Percentiles rank a stretch among this genome's conserved stretches.
These are phyloP conservation scores for Ambrosia hybrid DNA, from an alignment of 140 eudicot genomes.

Conservation along the genomic window DNA sequence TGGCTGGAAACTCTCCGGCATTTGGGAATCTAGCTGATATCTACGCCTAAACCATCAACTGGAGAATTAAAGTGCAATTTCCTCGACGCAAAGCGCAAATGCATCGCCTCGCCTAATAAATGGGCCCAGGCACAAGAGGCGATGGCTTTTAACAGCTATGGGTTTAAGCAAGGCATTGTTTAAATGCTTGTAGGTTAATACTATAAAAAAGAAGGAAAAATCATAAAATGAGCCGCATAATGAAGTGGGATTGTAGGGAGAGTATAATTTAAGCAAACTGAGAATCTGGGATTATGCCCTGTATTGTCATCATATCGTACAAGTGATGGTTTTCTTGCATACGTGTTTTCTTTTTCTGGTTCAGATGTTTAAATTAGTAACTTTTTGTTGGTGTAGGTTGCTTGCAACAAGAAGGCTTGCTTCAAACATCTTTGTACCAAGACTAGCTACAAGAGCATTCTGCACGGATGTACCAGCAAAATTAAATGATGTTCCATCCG, in stretches of 20 bases:
- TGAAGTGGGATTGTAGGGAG: background rate
- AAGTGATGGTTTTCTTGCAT: too few species aligned
- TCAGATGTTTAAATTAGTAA: constrained; percentile 6
- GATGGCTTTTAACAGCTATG: too few species aligned
- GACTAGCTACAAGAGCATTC: constrained; percentile 43
- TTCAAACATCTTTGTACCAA: constrained; percentile 30
- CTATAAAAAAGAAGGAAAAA: background rate
- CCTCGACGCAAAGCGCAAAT: too few species aligned
- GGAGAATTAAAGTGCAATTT: too few species aligned
- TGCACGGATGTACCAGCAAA: constrained; percentile 35
- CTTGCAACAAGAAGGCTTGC: constrained; percentile 37
- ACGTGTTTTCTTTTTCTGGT: background rate
- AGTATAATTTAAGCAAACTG: background rate
- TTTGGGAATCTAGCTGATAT: too few species aligned
- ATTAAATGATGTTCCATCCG: constrained; percentile 23
- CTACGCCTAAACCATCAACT: too few species aligned
- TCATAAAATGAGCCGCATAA: background rate
- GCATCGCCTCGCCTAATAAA: too few species aligned
- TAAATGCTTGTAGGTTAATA: background rate
- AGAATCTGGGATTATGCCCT: background rate
- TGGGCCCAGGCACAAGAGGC: too few species aligned
- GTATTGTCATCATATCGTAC: too few species aligned
- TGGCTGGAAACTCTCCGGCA: too few species aligned
- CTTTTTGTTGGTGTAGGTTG: constrained; percentile 34
- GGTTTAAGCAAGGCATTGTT: background rate